Conservation (phyloP, 495 filamentous ascomycete genomes). For the Friedmanniomyces simplex region DNA sequence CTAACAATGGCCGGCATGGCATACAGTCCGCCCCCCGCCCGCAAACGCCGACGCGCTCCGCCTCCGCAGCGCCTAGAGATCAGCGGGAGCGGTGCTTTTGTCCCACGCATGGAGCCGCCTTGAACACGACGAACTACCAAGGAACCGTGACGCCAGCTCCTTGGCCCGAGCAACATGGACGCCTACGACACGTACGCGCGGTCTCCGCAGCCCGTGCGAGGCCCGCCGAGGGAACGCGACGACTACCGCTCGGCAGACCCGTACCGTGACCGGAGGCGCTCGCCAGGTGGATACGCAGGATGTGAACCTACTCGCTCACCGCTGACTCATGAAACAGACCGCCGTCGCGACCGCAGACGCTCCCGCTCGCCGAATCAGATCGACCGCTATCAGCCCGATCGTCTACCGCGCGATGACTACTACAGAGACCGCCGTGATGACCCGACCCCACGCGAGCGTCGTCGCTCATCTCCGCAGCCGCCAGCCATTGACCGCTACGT, state of each 20-base stretch:
- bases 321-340: slow-evolving; percentile 55
- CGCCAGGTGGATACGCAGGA: slow-evolving; percentile 5
- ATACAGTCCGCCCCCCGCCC: slow-evolving; percentile 9
- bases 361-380: slow-evolving; percentile 40
- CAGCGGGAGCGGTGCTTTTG: neutral
- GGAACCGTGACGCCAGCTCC: neutral
- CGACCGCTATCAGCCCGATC: slow-evolving; percentile 37
- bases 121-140: neutral
- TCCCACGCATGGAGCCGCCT: slow-evolving; percentile 6
- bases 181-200: slow-evolving; percentile 9
- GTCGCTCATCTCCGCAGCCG: slow-evolving; percentile 50
- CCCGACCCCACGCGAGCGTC: slow-evolving; percentile 37
- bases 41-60: neutral
- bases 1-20: slow-evolving; percentile 21
- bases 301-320: neutral
- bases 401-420: slow-evolving; percentile 54
- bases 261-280: slow-evolving; percentile 15
- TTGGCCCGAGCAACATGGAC: neutral
- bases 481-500: slow-evolving; percentile 92
- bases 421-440: slow-evolving; percentile 52
- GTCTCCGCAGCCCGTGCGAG: slow-evolving; percentile 9
- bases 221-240: slow-evolving; percentile 12
- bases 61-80: too few species aligned
- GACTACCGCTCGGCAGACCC: slow-evolving; percentile 17
- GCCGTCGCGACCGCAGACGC: slow-evolving; percentile 42